Percentiles rank a stretch among this genome's conserved stretches.
phyloP scores from a whole-genome alignment of 805 yeast genomes.

The Metschnikowia colocasiae region DNA sequence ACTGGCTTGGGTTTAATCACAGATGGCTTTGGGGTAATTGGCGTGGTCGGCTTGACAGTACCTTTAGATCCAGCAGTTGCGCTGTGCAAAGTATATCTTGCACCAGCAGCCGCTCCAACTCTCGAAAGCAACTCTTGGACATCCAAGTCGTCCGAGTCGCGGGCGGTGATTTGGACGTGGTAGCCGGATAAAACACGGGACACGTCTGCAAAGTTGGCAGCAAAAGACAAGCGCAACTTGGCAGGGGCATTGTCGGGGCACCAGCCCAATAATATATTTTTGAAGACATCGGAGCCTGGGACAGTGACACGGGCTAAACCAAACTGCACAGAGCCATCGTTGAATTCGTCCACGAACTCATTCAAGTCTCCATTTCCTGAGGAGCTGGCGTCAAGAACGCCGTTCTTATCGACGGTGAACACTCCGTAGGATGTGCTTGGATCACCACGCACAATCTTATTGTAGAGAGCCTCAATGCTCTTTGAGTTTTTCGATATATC shows the following conservation, averaged over 20 bases:
- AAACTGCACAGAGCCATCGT: slow-evolving; percentile 84
- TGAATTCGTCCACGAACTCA: slow-evolving; percentile 78
- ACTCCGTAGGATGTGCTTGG: slow-evolving; percentile 70
- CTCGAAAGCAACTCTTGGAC: slow-evolving; percentile 69
- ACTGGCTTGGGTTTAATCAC: slow-evolving; percentile 10
- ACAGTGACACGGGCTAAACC: slow-evolving; percentile 86
- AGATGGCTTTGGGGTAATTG: slow-evolving; percentile 15
- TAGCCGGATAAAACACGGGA: slow-evolving; percentile 72
- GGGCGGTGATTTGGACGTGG: slow-evolving; percentile 96
- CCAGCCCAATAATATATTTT: slow-evolving; percentile 87
- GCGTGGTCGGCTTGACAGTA: slow-evolving; percentile 7
- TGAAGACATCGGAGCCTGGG: slow-evolving; percentile 86
- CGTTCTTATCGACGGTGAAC: slow-evolving; percentile 64
- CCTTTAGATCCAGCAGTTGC: slow-evolving; percentile 11
- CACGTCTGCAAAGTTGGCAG: slow-evolving; percentile 72
- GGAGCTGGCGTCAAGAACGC: slow-evolving; percentile 44
- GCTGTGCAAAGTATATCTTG: slow-evolving; percentile 54
- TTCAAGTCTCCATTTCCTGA: slow-evolving; percentile 63
- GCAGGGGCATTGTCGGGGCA: slow-evolving; percentile 93
- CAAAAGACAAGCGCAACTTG: slow-evolving; percentile 71
- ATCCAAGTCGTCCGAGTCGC: slow-evolving; percentile 86
- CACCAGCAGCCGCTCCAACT: slow-evolving; percentile 91
- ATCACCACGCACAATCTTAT: slow-evolving; percentile 75
- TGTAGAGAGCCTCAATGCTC: slow-evolving; percentile 71
- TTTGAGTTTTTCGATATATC: slow-evolving; percentile 67